Evolutionary conservation across 495 filamentous ascomycete genomes (phyloP).

Genomic region (Podospora appendiculata): DNA sequence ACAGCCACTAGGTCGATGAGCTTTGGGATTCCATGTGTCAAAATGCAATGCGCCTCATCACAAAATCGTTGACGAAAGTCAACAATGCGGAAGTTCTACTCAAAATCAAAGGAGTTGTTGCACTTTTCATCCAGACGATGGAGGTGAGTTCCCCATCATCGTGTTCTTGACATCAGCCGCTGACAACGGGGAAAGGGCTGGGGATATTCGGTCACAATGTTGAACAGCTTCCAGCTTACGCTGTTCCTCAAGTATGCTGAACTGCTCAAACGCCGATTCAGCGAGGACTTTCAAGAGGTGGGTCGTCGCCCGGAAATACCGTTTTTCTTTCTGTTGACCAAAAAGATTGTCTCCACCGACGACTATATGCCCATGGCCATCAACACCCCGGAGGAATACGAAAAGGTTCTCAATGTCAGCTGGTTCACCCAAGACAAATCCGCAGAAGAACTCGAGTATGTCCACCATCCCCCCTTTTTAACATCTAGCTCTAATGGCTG

Average conservation of each 20-base stretch:
- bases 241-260: conserved; percentile 92
- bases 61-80: conserved; percentile 65
- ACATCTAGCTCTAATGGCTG: conserved; percentile 2
- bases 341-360: conserved; percentile 89
- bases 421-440: conserved; percentile 84
- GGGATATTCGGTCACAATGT: conserved; percentile 73
- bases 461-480: conserved; percentile 1
- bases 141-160: conserved; percentile 45
- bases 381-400: conserved; percentile 79
- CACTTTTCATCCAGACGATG: conserved; percentile 97
- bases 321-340: too few relatives aligned
- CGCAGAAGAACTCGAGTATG: conserved; percentile 66
- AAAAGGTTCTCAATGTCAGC: conserved; percentile 86
- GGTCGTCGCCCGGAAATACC: neutral
- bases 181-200: conserved; percentile 51
- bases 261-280: conserved; percentile 82
- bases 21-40: conserved; percentile 98
- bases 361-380: conserved; percentile 99
- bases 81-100: conserved; percentile 77
- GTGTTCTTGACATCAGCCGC: too few relatives aligned
- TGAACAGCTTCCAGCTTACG: conserved; percentile 74
- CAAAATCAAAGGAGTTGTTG: conserved; percentile 86
- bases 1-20: conserved; percentile 67
- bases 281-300: conserved; percentile 88
- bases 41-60: conserved; percentile 69